phyloP scores from a whole-genome alignment of 352 stramenopile genomes.

The Globisporangium recalcitrans region DNA sequence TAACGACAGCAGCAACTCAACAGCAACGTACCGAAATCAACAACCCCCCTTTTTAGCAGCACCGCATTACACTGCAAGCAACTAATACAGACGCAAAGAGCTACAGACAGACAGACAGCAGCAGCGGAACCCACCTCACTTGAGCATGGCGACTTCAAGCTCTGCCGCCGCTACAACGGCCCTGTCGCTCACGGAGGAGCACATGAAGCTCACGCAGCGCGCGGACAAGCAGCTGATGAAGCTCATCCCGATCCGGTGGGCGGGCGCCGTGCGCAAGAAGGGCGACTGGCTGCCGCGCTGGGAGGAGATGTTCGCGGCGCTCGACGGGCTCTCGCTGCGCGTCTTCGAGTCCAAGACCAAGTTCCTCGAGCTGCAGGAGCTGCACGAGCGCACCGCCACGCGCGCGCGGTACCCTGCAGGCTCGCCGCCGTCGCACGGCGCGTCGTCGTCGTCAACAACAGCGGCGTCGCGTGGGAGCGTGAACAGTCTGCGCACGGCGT shows the following conservation, averaged over 20 bases:
- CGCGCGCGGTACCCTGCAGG: constrained; percentile 10
- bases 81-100: background rate
- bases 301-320: constrained; percentile 62
- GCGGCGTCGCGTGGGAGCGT: background rate
- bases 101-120: too few species aligned
- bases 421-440: constrained; percentile 2
- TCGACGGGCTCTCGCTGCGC: constrained; percentile 56
- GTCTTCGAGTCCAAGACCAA: constrained; percentile 64
- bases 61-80: background rate
- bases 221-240: constrained; percentile 39
- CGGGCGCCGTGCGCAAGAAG: constrained; percentile 59
- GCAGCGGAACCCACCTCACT: too few species aligned
- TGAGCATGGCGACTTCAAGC: constrained; percentile 2
- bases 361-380: constrained; percentile 39
- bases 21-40: too few species aligned
- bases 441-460: background rate
- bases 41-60: too few species aligned
- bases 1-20: too few species aligned
- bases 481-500: constrained; percentile 6
- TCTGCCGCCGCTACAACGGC: background rate
- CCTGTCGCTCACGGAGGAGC: constrained; percentile 25
- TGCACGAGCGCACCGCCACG: constrained; percentile 30
- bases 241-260: constrained; percentile 64
- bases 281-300: constrained; percentile 76
- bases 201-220: constrained; percentile 27